Percentiles rank a stretch among this genome's conserved stretches.
phyloP scores from a whole-genome alignment of 352 stramenopile species.

The Nothophytophthora sp. region DNA sequence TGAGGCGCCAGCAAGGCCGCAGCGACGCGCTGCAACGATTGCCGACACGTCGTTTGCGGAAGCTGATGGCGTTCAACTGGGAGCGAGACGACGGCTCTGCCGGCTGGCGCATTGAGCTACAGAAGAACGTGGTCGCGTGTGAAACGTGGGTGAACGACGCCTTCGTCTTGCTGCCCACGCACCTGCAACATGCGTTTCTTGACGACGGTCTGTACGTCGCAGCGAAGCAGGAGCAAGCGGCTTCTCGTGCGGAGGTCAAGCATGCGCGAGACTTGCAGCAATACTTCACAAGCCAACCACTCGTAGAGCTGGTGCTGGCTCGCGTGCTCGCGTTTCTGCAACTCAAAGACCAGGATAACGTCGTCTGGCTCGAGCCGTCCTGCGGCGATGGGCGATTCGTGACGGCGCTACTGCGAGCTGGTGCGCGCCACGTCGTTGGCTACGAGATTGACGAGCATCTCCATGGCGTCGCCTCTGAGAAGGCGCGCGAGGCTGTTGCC shows the following conservation, averaged over 20 bases:
- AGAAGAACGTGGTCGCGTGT: conserved; percentile 59
- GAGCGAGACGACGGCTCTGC: conserved; percentile 30
- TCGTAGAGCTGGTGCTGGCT: conserved; percentile 44
- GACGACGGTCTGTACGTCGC: conserved; percentile 48
- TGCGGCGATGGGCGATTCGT: conserved; percentile 71
- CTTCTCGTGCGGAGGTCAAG: conserved; percentile 26
- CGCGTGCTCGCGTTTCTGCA: conserved; percentile 20
- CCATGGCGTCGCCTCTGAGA: conserved; percentile 17
- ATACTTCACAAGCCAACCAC: conserved; percentile 59
- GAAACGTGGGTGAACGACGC: conserved; percentile 57
- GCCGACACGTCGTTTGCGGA: conserved; percentile 57
- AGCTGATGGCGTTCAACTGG: conserved; percentile 57
- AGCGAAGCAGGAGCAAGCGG: conserved; percentile 23
- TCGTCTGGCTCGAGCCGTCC: conserved; percentile 71
- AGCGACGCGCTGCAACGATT: conserved; percentile 29
- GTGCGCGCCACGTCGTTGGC: conserved; percentile 44
- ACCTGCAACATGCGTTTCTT: conserved; percentile 43
- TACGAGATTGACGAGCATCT: conserved; percentile 60
- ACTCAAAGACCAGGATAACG: conserved; percentile 7
- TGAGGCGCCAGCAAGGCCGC: conserved; percentile 12
- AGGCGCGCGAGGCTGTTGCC: too few relatives aligned
- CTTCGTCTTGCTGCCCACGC: conserved; percentile 26
- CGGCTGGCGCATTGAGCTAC: conserved; percentile 59
- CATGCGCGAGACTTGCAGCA: conserved; percentile 64
- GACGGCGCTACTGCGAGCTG: conserved; percentile 30